These are phyloP conservation scores for Fusarium zealandicum DNA, from an alignment of 2,329 filamentous ascomycete genomes.

Conservation along the genomic window DNA sequence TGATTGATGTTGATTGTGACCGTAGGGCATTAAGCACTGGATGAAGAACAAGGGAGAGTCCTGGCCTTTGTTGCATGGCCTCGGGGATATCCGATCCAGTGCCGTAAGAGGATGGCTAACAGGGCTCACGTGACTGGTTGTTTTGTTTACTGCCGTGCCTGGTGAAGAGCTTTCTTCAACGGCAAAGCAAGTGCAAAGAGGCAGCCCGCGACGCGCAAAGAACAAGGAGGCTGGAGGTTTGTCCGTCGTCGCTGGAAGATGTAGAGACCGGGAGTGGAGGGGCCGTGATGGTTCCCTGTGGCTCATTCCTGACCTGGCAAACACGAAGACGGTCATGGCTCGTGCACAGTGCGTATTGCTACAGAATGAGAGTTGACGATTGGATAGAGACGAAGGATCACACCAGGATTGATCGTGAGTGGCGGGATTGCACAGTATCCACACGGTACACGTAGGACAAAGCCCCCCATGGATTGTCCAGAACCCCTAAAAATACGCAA, in stretches of 20 bases:
- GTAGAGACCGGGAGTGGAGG: constrained; percentile 12
- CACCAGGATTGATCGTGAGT: background rate
- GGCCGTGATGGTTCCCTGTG: constrained; percentile 17
- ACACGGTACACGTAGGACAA: constrained; percentile 14
- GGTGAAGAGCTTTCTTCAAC: background rate
- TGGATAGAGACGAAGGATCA: background rate
- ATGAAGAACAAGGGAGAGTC: background rate
- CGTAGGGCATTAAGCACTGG: background rate
- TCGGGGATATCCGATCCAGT: too few relatives aligned
- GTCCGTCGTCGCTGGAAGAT: too few relatives aligned
- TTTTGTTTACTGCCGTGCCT: background rate
- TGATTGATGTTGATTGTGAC: background rate
- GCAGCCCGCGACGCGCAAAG: constrained; percentile 19
- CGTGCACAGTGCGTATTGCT: constrained; percentile 18
- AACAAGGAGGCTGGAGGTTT: constrained; percentile 15
- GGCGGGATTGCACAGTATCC: constrained; percentile 15
- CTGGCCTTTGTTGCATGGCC: background rate
- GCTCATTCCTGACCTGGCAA: constrained; percentile 3
- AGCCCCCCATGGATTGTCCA: constrained; percentile 1
- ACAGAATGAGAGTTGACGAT: background rate
- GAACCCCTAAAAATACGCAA: constrained; percentile 6
- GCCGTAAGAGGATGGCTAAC: too few relatives aligned
- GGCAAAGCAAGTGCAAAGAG: constrained; percentile 10
- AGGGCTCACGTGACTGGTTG: background rate
- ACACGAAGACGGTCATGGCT: constrained; percentile 1